These are phyloP conservation scores for Cercis canadensis DNA, from an alignment of 306 rosid species.

Conservation along the genomic window DNA sequence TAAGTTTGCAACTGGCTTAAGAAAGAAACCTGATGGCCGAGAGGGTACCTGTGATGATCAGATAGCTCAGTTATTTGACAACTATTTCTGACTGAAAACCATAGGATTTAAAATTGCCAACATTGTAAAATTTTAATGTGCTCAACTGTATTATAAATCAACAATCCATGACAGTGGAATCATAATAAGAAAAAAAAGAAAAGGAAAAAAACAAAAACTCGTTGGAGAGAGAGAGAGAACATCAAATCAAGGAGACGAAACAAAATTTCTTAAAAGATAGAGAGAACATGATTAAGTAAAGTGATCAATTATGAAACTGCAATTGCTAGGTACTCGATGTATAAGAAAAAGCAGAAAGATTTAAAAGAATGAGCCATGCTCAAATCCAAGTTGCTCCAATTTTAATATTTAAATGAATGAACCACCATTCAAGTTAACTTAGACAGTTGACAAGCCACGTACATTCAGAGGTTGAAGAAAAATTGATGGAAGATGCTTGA, in stretches of 20 bases:
- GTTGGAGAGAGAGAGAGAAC: not conserved
- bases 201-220: constrained; percentile 5
- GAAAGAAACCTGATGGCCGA: constrained; percentile 84
- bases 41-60: constrained; percentile 77
- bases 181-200: constrained; percentile 10
- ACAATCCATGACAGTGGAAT: constrained; percentile 19
- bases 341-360: constrained; percentile 37
- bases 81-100: constrained; percentile 25
- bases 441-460: constrained; percentile 54
- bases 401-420: not conserved
- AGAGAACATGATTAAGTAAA: constrained; percentile 32
- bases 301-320: constrained; percentile 49
- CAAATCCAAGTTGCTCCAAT: not conserved
- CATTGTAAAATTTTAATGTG: not conserved
- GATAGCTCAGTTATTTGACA: constrained; percentile 30
- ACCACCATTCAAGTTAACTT: constrained; percentile 44
- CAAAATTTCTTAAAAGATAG: constrained; percentile 22
- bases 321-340: constrained; percentile 43
- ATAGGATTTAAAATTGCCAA: constrained; percentile 19
- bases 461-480: constrained; percentile 87
- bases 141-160: constrained; percentile 10
- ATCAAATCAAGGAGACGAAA: not conserved
- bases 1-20: constrained; percentile 85
- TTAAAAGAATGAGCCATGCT: constrained; percentile 15
- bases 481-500: constrained; percentile 98